Base-by-base conservation (phyloP, 192 early-diverging fungal genomes). In the Backusella luteola region DNA sequence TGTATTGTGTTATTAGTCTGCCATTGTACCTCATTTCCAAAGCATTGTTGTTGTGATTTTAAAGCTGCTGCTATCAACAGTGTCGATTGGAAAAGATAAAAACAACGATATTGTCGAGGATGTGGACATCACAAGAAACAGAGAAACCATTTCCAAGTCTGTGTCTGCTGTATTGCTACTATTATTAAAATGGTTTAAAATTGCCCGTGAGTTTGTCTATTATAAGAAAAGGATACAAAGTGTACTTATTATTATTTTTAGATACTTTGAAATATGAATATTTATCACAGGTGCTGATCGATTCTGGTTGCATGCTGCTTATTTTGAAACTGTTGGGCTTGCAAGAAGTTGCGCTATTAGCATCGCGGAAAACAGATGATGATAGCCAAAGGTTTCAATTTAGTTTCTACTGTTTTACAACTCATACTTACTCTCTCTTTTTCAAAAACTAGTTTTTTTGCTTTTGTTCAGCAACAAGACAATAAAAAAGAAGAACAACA, bases 321-420 rank as follows among this genome's bases (percentile, higher is more conserved):
- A 88, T 96, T 36, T 81, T 96, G 11, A 96, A 95, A 75, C 90
- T 96, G 80, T 86, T 95, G 71, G 94, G 94, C 63, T 87, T 95
- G 26, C 93, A 92, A 66, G 86, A 88, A 73, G 84, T 88, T 29
- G 79, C 82, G 4, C 79, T 79, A 9, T 81, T 84, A 6, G 78
- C 84, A n/a, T 79, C 80, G n/a, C 82, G 84, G 23, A 85, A 87
- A 38, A 87, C 81, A 42, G 89, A 89, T 63, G 71, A 86, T 1
- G 85, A 86, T 9, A 81, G 83, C 26, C 79, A 81, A 59, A 86
- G 83, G 77, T 89, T 32, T 32, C 32, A 32, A 32, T 32, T 32
- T 32, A 32, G 32, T 3, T 32, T 32, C 32, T 32, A 3, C 32
- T 32, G 32, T 79, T 67, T 66, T 23, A 63, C 8, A 46, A 19